Base-by-base conservation (phyloP, 768 basidiomycete genomes). In the Podaxis sp. region DNA sequence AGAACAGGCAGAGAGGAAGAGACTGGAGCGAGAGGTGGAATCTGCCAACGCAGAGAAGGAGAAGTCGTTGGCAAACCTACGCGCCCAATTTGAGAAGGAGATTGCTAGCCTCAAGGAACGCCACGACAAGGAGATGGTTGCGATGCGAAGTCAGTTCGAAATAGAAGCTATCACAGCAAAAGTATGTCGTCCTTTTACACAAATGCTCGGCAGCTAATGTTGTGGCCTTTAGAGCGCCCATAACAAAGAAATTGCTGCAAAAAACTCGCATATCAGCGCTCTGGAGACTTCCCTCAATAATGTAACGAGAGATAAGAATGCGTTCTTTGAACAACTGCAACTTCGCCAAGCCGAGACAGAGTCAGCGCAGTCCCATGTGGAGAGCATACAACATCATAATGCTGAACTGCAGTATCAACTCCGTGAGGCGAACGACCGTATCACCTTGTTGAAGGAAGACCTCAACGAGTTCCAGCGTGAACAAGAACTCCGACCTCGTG, bases 341-440 rank as follows among this genome's bases (percentile, higher is more conserved):
- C 67, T 89, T 50, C 88, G 91, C 32, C 93, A 96, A 71, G 95
- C 91, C 14, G 95, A 98, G 68, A 72, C 90, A 10, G 97, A 99
- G 73, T 89, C 91, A 1, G 84, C 87, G 4, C 87, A 88, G 63
- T 84, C 83, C 4, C 87, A 90, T 64, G 77, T 88, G 1, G 92
- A 94, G 65, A 82, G 82, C 1, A 72, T 94, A 18, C 85, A 90
- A 65, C 86, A 86, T 51, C 89, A 91, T 67, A 88, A 87, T 50
- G 85, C 87, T 2, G 97, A 99, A 69, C 76, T 92, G 32, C 86
- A 93, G 66, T 95, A 90, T 72, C 93, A 95, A 68, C 76, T 95
- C 0, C 86, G 89, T 40, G 95, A 98, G 73, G 73, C 85, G 0
- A 81, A 83, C 38, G 93, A 96, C 52, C 87, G 89, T 2, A 73